Evolutionary conservation across 208 protist species (phyloP).

Genomic region (Trypanosoma caninum): DNA sequence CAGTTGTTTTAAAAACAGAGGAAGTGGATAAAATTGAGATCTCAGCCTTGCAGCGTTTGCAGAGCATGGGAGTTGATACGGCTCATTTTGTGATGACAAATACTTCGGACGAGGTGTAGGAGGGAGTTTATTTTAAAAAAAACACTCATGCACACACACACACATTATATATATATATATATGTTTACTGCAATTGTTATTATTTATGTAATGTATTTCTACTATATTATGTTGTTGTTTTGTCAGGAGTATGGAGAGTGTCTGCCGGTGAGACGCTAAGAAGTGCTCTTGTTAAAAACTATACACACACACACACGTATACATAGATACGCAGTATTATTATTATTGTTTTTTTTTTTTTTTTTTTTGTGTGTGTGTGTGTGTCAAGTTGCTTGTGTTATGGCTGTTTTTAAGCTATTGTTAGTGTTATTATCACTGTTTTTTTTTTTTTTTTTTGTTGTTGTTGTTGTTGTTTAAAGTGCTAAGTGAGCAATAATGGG

Average conservation of each 20-base stretch:
- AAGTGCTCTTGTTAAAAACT: no score
- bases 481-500: slow-evolving; percentile 1
- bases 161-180: not conserved
- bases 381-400: not conserved
- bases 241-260: not conserved
- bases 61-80: slow-evolving; percentile 61
- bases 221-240: not conserved
- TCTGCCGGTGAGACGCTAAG: no score
- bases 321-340: not conserved
- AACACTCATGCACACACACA: not conserved
- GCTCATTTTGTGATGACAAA: slow-evolving; percentile 26
- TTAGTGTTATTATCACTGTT: not conserved
- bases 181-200: not conserved
- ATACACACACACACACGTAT: no score
- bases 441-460: slow-evolving; percentile 16
- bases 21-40: slow-evolving; percentile 74
- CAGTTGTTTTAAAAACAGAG: slow-evolving; percentile 57
- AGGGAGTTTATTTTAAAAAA: no score
- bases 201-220: no score
- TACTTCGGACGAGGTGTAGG: slow-evolving; percentile 8
- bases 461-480: not conserved
- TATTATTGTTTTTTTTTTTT: not conserved
- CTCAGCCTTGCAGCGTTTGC: slow-evolving; percentile 49
- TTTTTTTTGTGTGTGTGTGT: not conserved
- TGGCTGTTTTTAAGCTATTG: not conserved